Conservation (phyloP, 768 basidiomycete genomes). For the Pleurotus platypus region DNA sequence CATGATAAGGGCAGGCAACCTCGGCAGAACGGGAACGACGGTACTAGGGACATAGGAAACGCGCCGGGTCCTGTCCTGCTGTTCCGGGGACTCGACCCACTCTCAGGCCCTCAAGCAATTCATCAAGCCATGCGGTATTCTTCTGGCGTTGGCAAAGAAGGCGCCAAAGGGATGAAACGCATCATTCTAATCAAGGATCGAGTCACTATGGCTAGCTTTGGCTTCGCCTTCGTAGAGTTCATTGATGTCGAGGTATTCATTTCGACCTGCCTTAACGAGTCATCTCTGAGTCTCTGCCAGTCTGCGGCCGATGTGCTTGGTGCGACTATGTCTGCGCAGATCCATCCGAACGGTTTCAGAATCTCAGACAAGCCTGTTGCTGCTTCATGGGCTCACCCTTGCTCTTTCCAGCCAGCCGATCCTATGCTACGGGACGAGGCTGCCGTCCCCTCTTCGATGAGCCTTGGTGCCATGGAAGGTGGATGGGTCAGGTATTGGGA, state of each 20-base stretch:
- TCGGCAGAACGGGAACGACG: constrained; percentile 79
- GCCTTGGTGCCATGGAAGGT: constrained; percentile 69
- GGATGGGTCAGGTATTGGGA: constrained; percentile 92
- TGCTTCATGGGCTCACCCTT: constrained; percentile 88
- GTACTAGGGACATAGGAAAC: constrained; percentile 93
- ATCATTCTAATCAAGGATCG: constrained; percentile 90
- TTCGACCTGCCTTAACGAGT: neutral
- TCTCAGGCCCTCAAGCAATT: constrained; percentile 86
- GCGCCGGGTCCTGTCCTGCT: constrained; percentile 79
- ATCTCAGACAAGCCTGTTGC: constrained; percentile 89
- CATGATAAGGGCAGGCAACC: constrained; percentile 58
- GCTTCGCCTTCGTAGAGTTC: constrained; percentile 94
- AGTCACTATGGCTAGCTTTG: constrained; percentile 82
- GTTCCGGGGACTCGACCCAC: constrained; percentile 85
- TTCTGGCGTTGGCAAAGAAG: constrained; percentile 72
- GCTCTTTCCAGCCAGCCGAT: constrained; percentile 85
- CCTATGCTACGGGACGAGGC: constrained; percentile 75
- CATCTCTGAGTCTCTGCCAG: constrained; percentile 33
- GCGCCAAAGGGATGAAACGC: constrained; percentile 82
- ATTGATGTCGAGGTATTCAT: constrained; percentile 70
- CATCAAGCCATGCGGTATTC: constrained; percentile 80
- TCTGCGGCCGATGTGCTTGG: constrained; percentile 80
- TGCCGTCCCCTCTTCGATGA: constrained; percentile 62
- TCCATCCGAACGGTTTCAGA: constrained; percentile 91
- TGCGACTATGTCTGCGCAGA: constrained; percentile 80